Evolutionary conservation across 768 basidiomycete species (phyloP), one percentile per base, ranked within the genome.

Genomic region (Suillus variegatus): DNA sequence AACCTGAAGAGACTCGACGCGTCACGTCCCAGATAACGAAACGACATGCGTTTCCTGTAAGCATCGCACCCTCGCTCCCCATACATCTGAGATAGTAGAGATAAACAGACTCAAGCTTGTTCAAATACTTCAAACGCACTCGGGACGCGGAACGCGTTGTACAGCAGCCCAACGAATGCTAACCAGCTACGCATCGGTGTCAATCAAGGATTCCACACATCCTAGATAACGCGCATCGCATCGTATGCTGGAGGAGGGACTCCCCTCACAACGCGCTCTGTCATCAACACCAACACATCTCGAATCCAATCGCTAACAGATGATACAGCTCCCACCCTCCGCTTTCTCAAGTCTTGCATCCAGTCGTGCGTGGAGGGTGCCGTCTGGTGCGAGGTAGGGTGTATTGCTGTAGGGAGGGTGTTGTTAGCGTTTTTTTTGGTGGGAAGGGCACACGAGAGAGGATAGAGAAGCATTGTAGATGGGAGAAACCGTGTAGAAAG

Each of bases 311-410:
- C 14, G 56, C 56, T 67, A 85, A 60, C 81, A 84, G 55, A 86
- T 80, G 10, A 82, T 71, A 65, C 85, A 85, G 3, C 82, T 82
- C 16, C 74, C 63, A 22, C 76, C 73, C 22, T 67, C 65, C 1
- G 83, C 75, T 60, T 77, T 80, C 14, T 68, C 76, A 20, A 86
- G 73, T 35, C 76, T 73, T 3, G 82, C 84, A 68, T 86, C 85
- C 6, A 86, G 70, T 9, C 82, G 79, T 0, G 71, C 82, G 52
- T 78, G 69, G 18, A 86, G 74, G n/a, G 78, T 76, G 49, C 82
- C 84, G 58, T 86, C 84, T 0, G 71, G 54, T 1, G 77, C 78
- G 38, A 85, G 82, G 65, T 82, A 86, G 0, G 83, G 78, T 16
- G 78, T 84, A n/a, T 81, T 82, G 4, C 82, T 84, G 22, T 46